Base-by-base conservation (phyloP, 129 eudicot genomes). In the Lonicera japonica region DNA sequence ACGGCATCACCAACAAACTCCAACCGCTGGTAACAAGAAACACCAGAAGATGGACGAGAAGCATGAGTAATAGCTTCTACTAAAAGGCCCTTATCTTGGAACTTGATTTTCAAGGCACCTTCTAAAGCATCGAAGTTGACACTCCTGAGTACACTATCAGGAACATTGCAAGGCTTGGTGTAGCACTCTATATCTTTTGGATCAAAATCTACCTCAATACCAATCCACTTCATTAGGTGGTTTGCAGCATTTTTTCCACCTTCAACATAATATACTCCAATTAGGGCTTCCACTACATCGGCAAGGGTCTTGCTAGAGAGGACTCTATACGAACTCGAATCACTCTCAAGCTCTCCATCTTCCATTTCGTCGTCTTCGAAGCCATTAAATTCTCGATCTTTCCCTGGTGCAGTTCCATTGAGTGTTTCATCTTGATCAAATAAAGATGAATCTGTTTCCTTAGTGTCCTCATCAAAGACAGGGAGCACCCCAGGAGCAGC, bases 1-100 rank as follows among this genome's bases (percentile, higher is more conserved):
- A 92, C 99, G 2, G 99, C 99, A 79, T 92, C 99, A 51, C 99
- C 99, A 46, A 92, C 99, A 77, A 92, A 92, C 82, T 92, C 99
- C 61, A 92, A 61, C 60, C 99, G 85, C 71, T 92, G 99, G 64
- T 92, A 92, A 78, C 99, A 92, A 14, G 99, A 85, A 17, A 92
- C 95, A n/a, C 99, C 99, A 21, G 99, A 85, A 63, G 99, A 88
- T 8, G 99, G 99, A 16, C 99, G 83, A 13, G 99, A 92, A 76
- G 99, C 99, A 71, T 92, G 99, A 71, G 99, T 92, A 64, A 92
- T 92, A 46, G 99, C 96, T 77, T 92, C 99, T 25, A 92, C 73
- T 77, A 92, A 65, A 25, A 85, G 61, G 41, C 89, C 86, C 71
- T 36, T 85, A 57, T 85, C 96, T 25, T 39, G 54, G 63, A 92